Base-by-base conservation (phyloP, 2,329 filamentous ascomycete genomes). In the Xylariaceae sp. region DNA sequence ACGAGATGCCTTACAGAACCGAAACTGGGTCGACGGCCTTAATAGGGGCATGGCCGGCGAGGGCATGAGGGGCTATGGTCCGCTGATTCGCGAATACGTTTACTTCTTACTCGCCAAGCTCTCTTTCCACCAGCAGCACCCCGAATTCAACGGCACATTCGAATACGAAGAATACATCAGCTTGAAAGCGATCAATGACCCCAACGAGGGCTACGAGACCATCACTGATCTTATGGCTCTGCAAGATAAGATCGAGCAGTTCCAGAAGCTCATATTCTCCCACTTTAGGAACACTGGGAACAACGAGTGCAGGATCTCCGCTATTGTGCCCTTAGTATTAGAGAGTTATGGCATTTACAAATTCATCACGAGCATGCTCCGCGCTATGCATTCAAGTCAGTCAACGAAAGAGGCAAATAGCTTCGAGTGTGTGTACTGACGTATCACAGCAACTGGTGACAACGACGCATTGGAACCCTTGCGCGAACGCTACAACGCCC, bases 271-370 rank as follows among this genome's bases (percentile, higher is more conserved):
- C 54, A 93, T 97, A 61, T 98, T 97, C 70, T 93, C 93, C 4
- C 90, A 97, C 68, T 97, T 98, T 71, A 84, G 91, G 49, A 82
- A 84, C 55, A 87, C 91, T 21, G 84, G 86, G 38, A 95, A 95
- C 70, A 98, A 97, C 61, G 93, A 98, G 67, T 97, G 92, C 67
- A 81, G 92, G 51, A 98, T 98, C 60, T 94, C 92, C 12, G 88
- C 93, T 1, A 72, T 98, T 42, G 91, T 97, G 19, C 89, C 91
- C 2, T 73, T 98, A 35, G 93, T 98, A 3, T 89, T 95, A 65
- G 93, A 98, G 73, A 97, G 90, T 65, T 98, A 97, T 68, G 93
- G 93, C 38, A 97, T 98, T 57, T 98, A 98, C 76, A 97, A 97
- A 69, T 98, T 98, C 66, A 91, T 96, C 55, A 98, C 93, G 0